Evolutionary conservation across 2,329 filamentous ascomycete species (phyloP), one percentile per base, ranked within the genome.

Genomic region (Tolypocladium ovalisporum): DNA sequence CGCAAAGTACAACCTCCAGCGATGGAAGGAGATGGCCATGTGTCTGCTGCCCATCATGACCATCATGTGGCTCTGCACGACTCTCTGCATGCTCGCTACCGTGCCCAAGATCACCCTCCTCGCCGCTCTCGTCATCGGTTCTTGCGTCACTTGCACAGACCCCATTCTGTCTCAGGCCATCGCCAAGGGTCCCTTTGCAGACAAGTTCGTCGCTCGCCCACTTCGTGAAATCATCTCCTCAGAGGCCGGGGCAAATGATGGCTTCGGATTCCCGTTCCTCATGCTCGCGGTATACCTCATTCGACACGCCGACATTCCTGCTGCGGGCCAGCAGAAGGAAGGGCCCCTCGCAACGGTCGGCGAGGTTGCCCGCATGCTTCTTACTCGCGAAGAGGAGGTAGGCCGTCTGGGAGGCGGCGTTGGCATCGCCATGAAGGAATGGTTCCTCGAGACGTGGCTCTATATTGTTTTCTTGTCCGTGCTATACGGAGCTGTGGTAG

Each of bases 141-240:
- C 82, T 0, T 84, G 80, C 54, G 81, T 85, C 13, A 84, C 82
- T 3, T 83, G 77, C 57, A 86, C 82, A 0, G 83, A 85, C 59
- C 82, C 82, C 0, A 74, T 85, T n/a, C 71, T 86, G 6, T 84
- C 81, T 0, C 82, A 85, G 62, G 80, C 81, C 32, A 76, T 85
- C 19, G 83, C 82, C 22, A 85, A 85, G 65, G 82, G 82, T 0
- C 79, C 81, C 0, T 68, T 86, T 61, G 76, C 83, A 0, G 82
- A 86, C 62, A 84, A 83, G 59, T 85, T 78, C 58, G 82, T 86
- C 2, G 73, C 78, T 12, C 76, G 81, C 1, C 73, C 77, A 3
- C 70, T 86, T 4, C 76, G 82, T 34, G 81, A 85, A 61, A 79
- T 85, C 57, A 85, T 86, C 24, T 84, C 82, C 0, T 76, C 82